Evolutionary conservation across 805 yeast species (phyloP), one percentile per base, ranked within the genome.

Genomic region (Wickerhamiella spandovensis): DNA sequence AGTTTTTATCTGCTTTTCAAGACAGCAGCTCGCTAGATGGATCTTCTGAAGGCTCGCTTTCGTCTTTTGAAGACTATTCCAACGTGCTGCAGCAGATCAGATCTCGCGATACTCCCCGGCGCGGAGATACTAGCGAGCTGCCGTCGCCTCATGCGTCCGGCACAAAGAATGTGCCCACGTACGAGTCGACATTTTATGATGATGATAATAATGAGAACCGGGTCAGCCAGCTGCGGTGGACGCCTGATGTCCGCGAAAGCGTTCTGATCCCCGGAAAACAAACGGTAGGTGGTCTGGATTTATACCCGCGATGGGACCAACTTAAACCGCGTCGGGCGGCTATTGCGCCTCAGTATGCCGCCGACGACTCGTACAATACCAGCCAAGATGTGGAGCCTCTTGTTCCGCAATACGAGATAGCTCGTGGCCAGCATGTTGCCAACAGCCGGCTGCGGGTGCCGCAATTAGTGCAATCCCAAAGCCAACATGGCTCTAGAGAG

Each of bases 371-470:
- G 24, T 39, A 15, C 18, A 39, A 20, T 18, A 18, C 43, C 5
- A n/a, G 39, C 20, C 39, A 35, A 9, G 39, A 35, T 15, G 20
- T 35, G 2, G 20, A 35, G 20, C 20, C 17, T 7, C 20, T 35
- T n/a, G 20, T 35, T n/a, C 39, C 39, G 10, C 20, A n/a, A 9
- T 35, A 35, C 39, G 39, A 35, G 10, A 35, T 5, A 3, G 39
- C 20, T 7, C 39, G 39, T 9, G 13, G 15, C 17, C 39, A 17
- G 39, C 39, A 15, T 15, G 9, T 35, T n/a, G 39, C 15, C 39
- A 43, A 17, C 18, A 44, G 46, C 23, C 37, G 28, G 17, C 44
- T 50, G 8, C 43, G 50, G 10, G 47, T 49, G 3, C 53, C 53
- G 3, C 23, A 37, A 13, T 23, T 46, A 9, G 53, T 50, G 9